Percentiles rank a stretch among this genome's conserved stretches.
These are phyloP conservation scores for Rhododendron mucronatum DNA, from an alignment of 148 eudicot genomes.

Conservation along the genomic window DNA sequence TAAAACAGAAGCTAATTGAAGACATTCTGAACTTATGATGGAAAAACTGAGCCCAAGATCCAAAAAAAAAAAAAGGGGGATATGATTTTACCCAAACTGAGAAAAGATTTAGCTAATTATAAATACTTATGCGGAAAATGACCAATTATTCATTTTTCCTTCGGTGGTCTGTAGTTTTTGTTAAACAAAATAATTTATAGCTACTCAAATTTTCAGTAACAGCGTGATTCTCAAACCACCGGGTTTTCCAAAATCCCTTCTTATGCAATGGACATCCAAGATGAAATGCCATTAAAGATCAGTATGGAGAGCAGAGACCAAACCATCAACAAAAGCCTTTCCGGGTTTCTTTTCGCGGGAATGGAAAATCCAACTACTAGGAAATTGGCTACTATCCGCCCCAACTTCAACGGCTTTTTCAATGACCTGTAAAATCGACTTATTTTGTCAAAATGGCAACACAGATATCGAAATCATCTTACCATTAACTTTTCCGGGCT, in stretches of 20 bases:
- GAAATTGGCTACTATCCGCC: constrained; percentile 87
- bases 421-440: constrained; percentile 71
- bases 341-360: constrained; percentile 93
- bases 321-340: constrained; percentile 95
- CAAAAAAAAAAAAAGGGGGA: neutral
- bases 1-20: constrained; percentile 4
- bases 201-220: neutral
- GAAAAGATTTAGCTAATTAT: neutral
- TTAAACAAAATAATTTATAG: neutral
- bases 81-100: neutral
- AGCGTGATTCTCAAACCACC: neutral
- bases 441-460: constrained; percentile 23
- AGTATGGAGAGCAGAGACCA: constrained; percentile 42
- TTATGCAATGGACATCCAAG: neutral
- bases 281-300: neutral
- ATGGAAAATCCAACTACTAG: constrained; percentile 88
- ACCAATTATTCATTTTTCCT: neutral
- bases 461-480: constrained; percentile 35
- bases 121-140: neutral
- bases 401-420: constrained; percentile 84
- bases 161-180: neutral
- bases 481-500: constrained; percentile 77
- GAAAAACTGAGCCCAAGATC: neutral
- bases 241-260: neutral
- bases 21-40: neutral